These are phyloP conservation scores for Cadophora malorum DNA, from an alignment of 2,329 filamentous ascomycete species.

Conservation along the genomic window DNA sequence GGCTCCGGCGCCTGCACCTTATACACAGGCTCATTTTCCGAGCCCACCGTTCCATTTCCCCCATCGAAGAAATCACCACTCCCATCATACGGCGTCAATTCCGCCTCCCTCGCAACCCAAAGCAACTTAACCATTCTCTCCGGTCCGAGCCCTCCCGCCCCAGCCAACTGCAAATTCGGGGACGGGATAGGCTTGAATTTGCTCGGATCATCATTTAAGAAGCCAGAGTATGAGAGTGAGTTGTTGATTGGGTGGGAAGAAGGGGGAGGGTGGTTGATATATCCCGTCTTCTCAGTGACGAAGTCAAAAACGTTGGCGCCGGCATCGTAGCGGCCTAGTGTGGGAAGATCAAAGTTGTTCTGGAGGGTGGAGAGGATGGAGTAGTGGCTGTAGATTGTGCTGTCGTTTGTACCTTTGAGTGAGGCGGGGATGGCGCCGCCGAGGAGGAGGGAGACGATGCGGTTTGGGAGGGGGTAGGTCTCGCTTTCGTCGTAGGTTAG, in stretches of 20 bases:
- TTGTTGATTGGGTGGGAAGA: slow-evolving; percentile 52
- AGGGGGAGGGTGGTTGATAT: slow-evolving; percentile 38
- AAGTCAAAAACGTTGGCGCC: slow-evolving; percentile 47
- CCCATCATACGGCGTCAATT: slow-evolving; percentile 53
- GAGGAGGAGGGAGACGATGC: slow-evolving; percentile 59
- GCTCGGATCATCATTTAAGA: slow-evolving; percentile 47
- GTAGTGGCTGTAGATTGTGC: slow-evolving; percentile 56
- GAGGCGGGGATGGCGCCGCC: slow-evolving; percentile 57
- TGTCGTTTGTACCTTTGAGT: slow-evolving; percentile 57
- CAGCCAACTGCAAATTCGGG: slow-evolving; percentile 52
- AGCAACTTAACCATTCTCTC: slow-evolving; percentile 46
- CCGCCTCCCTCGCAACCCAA: slow-evolving; percentile 31
- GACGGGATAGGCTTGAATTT: slow-evolving; percentile 47
- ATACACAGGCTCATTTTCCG: slow-evolving; percentile 49
- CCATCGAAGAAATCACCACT: slow-evolving; percentile 53
- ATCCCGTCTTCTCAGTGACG: slow-evolving; percentile 42
- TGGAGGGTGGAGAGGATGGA: slow-evolving; percentile 51
- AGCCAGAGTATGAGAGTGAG: slow-evolving; percentile 52
- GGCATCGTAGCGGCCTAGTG: slow-evolving; percentile 53
- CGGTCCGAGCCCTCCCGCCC: slow-evolving; percentile 52
- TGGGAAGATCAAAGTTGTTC: slow-evolving; percentile 52
- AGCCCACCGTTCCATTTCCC: slow-evolving; percentile 40
- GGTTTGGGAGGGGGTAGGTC: slow-evolving; percentile 58
- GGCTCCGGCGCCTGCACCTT: slow-evolving; percentile 42
- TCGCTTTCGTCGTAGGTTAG: slow-evolving; percentile 66